Evolutionary conservation across 371 early-diverging fungal species (phyloP).

Genomic region (Mucor racemosus): DNA sequence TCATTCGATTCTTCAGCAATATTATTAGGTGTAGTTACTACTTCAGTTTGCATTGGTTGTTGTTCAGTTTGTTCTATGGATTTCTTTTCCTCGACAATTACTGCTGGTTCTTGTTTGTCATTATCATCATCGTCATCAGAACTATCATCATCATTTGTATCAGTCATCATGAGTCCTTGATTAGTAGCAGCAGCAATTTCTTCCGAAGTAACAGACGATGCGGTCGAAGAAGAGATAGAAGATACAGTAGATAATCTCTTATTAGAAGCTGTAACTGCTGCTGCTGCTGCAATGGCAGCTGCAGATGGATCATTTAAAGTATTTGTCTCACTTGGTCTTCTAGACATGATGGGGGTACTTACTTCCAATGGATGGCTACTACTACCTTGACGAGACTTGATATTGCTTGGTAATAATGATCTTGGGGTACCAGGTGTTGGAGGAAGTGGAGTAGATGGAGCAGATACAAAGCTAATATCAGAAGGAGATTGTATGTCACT

Average conservation of each 20-base stretch:
- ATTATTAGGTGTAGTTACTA: neutral
- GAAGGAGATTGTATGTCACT: conserved; percentile 20
- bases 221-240: conserved; percentile 7
- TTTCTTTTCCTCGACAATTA: no score
- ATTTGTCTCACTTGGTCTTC: conserved; percentile 15
- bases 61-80: neutral
- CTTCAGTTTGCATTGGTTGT: neutral
- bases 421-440: conserved; percentile 27
- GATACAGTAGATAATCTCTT: conserved; percentile 27
- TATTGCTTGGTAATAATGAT: neutral
- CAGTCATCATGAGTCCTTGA: neutral
- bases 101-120: neutral
- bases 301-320: conserved; percentile 9
- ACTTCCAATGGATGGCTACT: neutral
- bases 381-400: conserved; percentile 26
- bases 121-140: neutral
- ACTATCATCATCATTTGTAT: conserved; percentile 13
- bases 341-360: conserved; percentile 16
- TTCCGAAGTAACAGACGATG: conserved; percentile 23
- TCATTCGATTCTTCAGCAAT: conserved; percentile 15
- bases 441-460: conserved; percentile 36
- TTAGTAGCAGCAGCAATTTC: conserved; percentile 19
- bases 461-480: conserved; percentile 37
- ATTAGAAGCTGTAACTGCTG: conserved; percentile 7
- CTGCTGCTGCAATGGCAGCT: conserved; percentile 18